Base-by-base conservation (phyloP, 2,329 filamentous ascomycete genomes). In the Lojkania enalia region DNA sequence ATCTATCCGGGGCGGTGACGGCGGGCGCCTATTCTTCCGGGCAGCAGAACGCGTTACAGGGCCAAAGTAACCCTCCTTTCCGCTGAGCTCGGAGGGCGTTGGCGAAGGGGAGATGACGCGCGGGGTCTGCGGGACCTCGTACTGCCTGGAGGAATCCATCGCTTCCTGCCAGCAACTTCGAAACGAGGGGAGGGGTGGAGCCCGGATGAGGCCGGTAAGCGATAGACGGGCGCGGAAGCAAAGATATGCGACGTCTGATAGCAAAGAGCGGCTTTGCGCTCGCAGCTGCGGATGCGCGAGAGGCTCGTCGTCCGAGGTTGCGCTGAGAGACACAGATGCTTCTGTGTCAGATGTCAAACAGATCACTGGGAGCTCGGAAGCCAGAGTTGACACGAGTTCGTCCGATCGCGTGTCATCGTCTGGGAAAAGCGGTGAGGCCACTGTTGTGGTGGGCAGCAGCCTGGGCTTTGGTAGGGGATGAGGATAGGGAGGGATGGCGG, bases 81-180 rank as follows among this genome's bases (percentile, higher is more conserved):
- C 79, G 54, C 77, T 77, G 31, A 64, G 64, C 46, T 73, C 71
- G 16, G 65, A 69, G 58, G 76, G 77, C 21, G 67, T 67, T 30
- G 91, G 90, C 43, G 90, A 94, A 30, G 91, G 90, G 11, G 90
- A 95, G 58, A 94, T 95, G 57, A 96, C 88, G 63, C 90, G 86
- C 61, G 90, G 90, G 44, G 87, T 94, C 45, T 81, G 80, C 45
- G 91, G 90, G 46, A 94, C 76, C 57, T 77, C 74, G 52, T 80
- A 74, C 59, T 75, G 73, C 36, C 75, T 72, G 67, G 80, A 79
- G 33, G 70, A 57, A 46, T 68, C 63, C 58, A 74, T 74, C 48
- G 65, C 64, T 42, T 58, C 55, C 41, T 60, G 66, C 62, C 63
- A 70, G 52, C 66, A 69, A 46, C 54, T 57, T 21, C 57, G 52